A percentile compares a stretch with the other conserved stretches of the same genome.
Evolutionary conservation across 208 protist species (phyloP).

Genomic region (Phytomonas sp.): DNA sequence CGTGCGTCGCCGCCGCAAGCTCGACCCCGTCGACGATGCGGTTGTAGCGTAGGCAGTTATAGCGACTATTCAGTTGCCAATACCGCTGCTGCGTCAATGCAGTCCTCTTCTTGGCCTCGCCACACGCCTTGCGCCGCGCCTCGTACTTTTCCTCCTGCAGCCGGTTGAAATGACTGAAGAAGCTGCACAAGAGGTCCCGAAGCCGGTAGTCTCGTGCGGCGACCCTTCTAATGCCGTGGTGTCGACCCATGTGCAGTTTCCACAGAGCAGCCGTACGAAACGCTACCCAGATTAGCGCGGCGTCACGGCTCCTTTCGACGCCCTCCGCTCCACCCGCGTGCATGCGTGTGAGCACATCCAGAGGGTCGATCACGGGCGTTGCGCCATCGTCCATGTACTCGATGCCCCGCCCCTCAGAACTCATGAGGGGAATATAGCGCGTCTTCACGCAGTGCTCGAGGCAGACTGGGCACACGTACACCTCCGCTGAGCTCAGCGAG

Average conservation of each 20-base stretch:
- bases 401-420: slow-evolving; percentile 12
- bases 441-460: slow-evolving; percentile 71
- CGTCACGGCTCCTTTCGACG: slow-evolving; percentile 21
- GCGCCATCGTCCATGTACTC: slow-evolving; percentile 24
- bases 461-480: slow-evolving; percentile 79
- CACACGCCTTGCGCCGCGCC: slow-evolving; percentile 8
- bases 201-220: slow-evolving; percentile 56
- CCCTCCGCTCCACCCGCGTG: background rate
- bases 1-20: slow-evolving; percentile 8
- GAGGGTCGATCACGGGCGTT: slow-evolving; percentile 53
- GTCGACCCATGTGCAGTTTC: slow-evolving; percentile 46
- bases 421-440: slow-evolving; percentile 33
- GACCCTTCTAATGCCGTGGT: slow-evolving; percentile 32
- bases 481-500: slow-evolving; percentile 56
- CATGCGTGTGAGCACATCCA: slow-evolving; percentile 66
- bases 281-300: slow-evolving; percentile 41
- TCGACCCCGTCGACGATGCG: slow-evolving; percentile 59
- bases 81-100: slow-evolving; percentile 62
- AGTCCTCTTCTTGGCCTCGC: slow-evolving; percentile 13
- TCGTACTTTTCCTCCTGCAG: slow-evolving; percentile 34
- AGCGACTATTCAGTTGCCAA: slow-evolving; percentile 69
- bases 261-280: slow-evolving; percentile 55
- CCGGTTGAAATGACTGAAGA: slow-evolving; percentile 72
- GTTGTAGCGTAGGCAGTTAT: slow-evolving; percentile 83
- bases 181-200: slow-evolving; percentile 60